Evolutionary conservation across 2,329 filamentous ascomycete species (phyloP), one percentile per base, ranked within the genome.

Genomic region (Colletotrichum euphorbiae): DNA sequence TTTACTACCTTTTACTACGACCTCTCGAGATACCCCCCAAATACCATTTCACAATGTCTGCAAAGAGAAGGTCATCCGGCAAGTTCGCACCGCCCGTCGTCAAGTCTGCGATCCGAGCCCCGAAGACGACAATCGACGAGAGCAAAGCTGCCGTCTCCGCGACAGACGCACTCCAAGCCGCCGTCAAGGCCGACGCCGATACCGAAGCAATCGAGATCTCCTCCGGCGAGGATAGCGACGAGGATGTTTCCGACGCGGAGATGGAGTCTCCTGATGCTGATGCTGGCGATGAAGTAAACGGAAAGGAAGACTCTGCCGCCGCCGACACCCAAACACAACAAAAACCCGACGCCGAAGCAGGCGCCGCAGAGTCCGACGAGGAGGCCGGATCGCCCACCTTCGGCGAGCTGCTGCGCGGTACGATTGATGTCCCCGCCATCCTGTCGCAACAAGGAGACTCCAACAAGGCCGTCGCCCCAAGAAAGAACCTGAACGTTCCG

Each of bases 391-490:
- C 81, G 33, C 70, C 93, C 3, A 93, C 93, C 0, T 97, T 98
- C 77, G 95, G 94, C 73, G 95, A 98, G 76, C 88, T 97, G 51
- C 84, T 97, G 46, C 91, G 90, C 72, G 89, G 90, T 64, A 87
- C 91, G 56, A 91, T 97, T 74, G 92, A 97, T 72, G 93, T 97
- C 6, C 81, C 89, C 48, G 84, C 88, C 52, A 82, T 90, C 75
- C 83, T 88, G 74, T 80, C 85, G 77, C 79, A 80, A 69, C 73
- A 75, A 59, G 19, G 67, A 75, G 59, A 67, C n/a, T 40, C 59
- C 38, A 72, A 69, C 67, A 74, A 71, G 51, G 71, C 78, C 43
- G 74, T 78, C 77, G 70, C 82, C 9, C 78, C 81, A 50, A 78
- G 79, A 75, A 82, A 82, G 69, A 79, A 81, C 62, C 82, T 91